Evolutionary conservation across 1,284 basidiomycete species (phyloP), one percentile per base, ranked within the genome.

Genomic region (Puccinia horiana): DNA sequence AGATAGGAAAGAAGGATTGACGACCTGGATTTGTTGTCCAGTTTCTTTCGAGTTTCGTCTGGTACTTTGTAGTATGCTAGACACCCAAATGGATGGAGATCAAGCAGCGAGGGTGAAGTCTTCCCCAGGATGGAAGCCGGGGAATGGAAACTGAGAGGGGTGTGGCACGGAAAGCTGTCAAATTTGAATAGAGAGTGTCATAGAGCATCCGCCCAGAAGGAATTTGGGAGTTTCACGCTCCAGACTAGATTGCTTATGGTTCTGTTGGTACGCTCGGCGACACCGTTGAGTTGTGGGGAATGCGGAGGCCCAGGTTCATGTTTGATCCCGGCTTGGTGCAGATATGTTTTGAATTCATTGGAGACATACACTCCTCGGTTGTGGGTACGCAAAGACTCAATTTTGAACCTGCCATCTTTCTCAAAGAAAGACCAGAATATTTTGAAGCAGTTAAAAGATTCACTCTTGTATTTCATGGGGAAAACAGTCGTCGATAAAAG

Each of bases 291-390:
- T 70, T 85, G 83, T 1, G 87, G 87, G 2, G 87, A 86, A 79
- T 89, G 85, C 70, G 88, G 88, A 0, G 87, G 84, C 14, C 86
- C 87, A n/a, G 86, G 83, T 63, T 87, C 83, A 44, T 83, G 85
- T 32, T 82, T 63, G 6, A 87, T 89, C 23, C 88, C 88, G 11
- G 82, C 37, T 0, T 63, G 37, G 14, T 83, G 82, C 2, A 88
- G 85, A 56, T 85, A 86, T 0, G 76, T 83, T 18, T 78, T 29
- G 77, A 88, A 87, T 8, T 81, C 84, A 3, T 84, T 83, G 2
- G 82, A 83, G 11, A 81, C 70, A 82, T 85, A 86, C 84, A 82
- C n/a, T n/a, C n/a, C n/a, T n/a, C n/a, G n/a, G n/a, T n/a, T n/a
- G n/a, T n/a, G n/a, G n/a, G n/a, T n/a, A 1, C 85, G 82, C 3